phyloP scores from a whole-genome alignment of 352 stramenopile species.

The Phytophthora boehmeriae region DNA sequence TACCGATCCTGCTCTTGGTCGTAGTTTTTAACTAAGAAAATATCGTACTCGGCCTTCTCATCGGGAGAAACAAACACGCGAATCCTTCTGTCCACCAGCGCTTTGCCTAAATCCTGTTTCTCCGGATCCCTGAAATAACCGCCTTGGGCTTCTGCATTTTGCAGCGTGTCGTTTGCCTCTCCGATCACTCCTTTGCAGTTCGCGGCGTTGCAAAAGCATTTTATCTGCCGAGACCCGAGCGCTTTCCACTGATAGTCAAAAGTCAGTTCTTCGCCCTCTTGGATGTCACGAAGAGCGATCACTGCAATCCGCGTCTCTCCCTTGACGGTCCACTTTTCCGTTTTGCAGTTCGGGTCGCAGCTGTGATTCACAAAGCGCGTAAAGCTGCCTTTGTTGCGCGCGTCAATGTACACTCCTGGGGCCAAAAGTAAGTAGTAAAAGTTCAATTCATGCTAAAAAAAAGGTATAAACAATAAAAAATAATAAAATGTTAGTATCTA shows the following conservation, averaged over 20 bases:
- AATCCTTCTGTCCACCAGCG: constrained; percentile 61
- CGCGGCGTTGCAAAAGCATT: constrained; percentile 67
- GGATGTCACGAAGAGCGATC: constrained; percentile 91
- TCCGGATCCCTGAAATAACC: constrained; percentile 76
- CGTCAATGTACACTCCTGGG: constrained; percentile 89
- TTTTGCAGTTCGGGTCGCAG: constrained; percentile 95
- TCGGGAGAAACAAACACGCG: constrained; percentile 65
- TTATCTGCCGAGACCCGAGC: constrained; percentile 81
- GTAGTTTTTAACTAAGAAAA: constrained; percentile 55
- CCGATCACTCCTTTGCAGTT: constrained; percentile 86
- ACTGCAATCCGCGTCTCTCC: constrained; percentile 94
- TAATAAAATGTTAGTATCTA: neutral
- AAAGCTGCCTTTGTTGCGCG: constrained; percentile 91
- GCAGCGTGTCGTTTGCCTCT: constrained; percentile 42
- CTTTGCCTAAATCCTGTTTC: constrained; percentile 48
- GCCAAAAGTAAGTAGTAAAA: constrained; percentile 89
- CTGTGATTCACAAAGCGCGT: constrained; percentile 97
- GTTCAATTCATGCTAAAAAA: constrained; percentile 72
- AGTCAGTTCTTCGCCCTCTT: constrained; percentile 89
- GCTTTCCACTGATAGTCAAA: constrained; percentile 98
- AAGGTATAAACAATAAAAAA: constrained; percentile 6
- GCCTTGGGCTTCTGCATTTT: constrained; percentile 39
- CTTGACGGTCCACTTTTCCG: constrained; percentile 94
- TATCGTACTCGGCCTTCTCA: constrained; percentile 64
- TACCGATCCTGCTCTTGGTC: constrained; percentile 52